Conservation (phyloP, 495 filamentous ascomycete species). For the Aspergillus nanangensis region DNA sequence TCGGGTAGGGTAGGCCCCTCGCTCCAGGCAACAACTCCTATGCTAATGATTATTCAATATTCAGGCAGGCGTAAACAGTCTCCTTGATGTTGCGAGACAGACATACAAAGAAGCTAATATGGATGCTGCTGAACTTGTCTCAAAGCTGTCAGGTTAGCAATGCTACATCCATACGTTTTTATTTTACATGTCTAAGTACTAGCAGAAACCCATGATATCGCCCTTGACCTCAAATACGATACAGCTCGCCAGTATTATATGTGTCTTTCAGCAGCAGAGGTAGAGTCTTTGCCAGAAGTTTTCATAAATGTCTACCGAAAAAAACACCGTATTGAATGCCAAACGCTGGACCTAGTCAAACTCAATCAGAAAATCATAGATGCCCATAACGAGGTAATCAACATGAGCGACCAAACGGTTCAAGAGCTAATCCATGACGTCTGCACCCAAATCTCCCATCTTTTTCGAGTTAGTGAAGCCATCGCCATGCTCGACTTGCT, state of each 20-base stretch:
- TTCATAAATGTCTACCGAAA: conserved; percentile 75
- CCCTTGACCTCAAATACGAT: conserved; percentile 70
- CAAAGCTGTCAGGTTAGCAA: conserved; percentile 54
- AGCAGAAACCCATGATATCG: conserved; percentile 54
- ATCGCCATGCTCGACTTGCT: conserved; percentile 93
- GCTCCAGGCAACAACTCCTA: too few species aligned
- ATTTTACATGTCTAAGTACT: conserved; percentile 19
- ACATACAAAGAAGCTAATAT: conserved; percentile 81
- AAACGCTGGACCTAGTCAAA: conserved; percentile 79
- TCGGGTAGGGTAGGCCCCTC: conserved; percentile 58
- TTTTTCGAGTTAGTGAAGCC: conserved; percentile 78
- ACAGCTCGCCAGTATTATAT: conserved; percentile 75
- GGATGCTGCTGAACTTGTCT: conserved; percentile 68
- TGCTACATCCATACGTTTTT: background rate
- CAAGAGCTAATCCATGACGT: conserved; percentile 65
- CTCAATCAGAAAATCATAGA: conserved; percentile 70
- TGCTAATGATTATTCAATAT: conserved; percentile 7
- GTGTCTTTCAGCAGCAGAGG: conserved; percentile 57
- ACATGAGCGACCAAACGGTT: conserved; percentile 65
- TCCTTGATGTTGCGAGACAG: conserved; percentile 82
- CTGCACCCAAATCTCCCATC: conserved; percentile 57
- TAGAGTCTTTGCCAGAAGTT: conserved; percentile 62
- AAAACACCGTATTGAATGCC: conserved; percentile 74
- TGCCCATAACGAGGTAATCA: conserved; percentile 73
- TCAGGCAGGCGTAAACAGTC: conserved; percentile 76